phyloP scores from a whole-genome alignment of 176 grass and related monocot species.

The Alopecurus myosuroides region DNA sequence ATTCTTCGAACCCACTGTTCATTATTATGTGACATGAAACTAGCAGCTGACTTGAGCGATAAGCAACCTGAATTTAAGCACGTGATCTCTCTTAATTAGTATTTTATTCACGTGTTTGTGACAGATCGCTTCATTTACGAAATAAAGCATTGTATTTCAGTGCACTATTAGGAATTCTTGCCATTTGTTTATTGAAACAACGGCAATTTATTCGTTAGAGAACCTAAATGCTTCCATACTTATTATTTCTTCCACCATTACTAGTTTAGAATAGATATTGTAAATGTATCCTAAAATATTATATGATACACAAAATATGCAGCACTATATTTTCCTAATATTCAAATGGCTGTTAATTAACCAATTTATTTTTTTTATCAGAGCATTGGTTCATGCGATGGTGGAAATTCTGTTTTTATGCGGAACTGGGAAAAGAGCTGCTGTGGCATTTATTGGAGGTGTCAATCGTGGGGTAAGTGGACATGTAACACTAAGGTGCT shows the following conservation, averaged over 20 bases:
- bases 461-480: slow-evolving; percentile 47
- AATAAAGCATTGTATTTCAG: not conserved
- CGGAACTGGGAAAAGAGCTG: slow-evolving; percentile 60
- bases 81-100: not conserved
- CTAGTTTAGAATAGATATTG: not conserved
- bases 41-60: not conserved
- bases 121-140: not conserved
- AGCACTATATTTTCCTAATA: slow-evolving; percentile 11
- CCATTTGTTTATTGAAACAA: not conserved
- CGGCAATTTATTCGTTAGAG: slow-evolving; percentile 1
- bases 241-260: slow-evolving; percentile 8
- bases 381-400: slow-evolving; percentile 98
- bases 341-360: not conserved
- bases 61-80: not conserved
- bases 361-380: slow-evolving; percentile 21
- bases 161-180: not conserved
- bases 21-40: not conserved
- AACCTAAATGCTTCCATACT: not conserved
- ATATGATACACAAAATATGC: not conserved
- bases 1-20: not conserved
- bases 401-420: slow-evolving; percentile 97
- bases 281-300: not conserved
- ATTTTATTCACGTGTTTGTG: not conserved
- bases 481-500: slow-evolving; percentile 34
- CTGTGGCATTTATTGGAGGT: slow-evolving; percentile 56